Base-by-base conservation (phyloP, 352 stramenopile genomes). In the Pythium utonaiense region DNA sequence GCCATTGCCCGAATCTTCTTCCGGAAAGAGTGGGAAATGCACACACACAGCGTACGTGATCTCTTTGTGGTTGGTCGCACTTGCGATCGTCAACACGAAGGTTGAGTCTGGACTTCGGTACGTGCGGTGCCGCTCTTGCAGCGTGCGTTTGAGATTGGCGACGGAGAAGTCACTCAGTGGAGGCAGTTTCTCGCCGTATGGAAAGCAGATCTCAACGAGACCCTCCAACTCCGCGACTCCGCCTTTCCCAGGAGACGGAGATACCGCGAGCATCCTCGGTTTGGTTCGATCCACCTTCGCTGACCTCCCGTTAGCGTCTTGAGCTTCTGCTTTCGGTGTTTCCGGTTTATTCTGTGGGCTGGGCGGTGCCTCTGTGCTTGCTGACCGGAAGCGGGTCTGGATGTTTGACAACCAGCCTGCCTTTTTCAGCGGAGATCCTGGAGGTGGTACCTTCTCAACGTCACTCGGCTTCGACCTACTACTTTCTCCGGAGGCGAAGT, bases 41-140 rank as follows among this genome's bases (percentile, higher is more conserved):
- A 89, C 69, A 38, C 81, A 91, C 55, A 91, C 81, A 14, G 81
- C 81, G 57, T 89, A 92, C 6, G 75, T 90, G 47, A 88, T 63
- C 28, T 83, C 70, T 3, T 69, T 80, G 5, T 74, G 70, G 38
- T 78, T 74, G 9, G 51, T 64, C 3, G 74, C 68, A 49, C 73
- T 86, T 7, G 81, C 68, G 12, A 91, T 79, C 21, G 77, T 86
- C n/a, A 89, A 34, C 25, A 91, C 83, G 60, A 91, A 93, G 0
- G 81, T 91, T 14, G 80, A 80, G 54, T 91, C 71, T 3, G 71
- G 57, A 17, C 71, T 82, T 38, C 81, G 71, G 56, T 88, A 89
- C 30, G 75, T 89, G 24, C 79, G 77, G 58, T 88, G 81, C 1
- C 79, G 72, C 44, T 89, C 81, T 71, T 90, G 78, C 3, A 93